A percentile compares a stretch with the other conserved stretches of the same genome.
These are phyloP conservation scores for Sanghuangporus baumii DNA, from an alignment of 1,284 basidiomycete genomes.

Conservation along the genomic window DNA sequence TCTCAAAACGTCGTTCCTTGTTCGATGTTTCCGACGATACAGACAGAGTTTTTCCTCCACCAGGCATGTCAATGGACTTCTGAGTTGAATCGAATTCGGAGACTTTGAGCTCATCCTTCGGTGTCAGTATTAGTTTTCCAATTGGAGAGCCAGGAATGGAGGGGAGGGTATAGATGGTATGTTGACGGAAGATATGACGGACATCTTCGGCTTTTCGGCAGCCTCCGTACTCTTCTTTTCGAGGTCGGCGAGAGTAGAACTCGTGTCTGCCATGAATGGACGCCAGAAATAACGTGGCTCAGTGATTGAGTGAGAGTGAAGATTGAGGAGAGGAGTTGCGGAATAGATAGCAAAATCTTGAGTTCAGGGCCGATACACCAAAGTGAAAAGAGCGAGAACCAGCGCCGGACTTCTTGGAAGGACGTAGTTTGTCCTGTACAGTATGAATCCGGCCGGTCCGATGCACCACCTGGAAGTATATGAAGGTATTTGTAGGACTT, in stretches of 20 bases:
- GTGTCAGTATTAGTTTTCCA: background rate
- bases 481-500: too few species aligned
- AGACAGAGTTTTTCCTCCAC: background rate
- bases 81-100: background rate
- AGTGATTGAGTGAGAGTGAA: too few species aligned
- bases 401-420: too few species aligned
- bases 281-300: too few species aligned
- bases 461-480: too few species aligned
- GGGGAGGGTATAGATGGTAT: background rate
- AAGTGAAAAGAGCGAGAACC: too few species aligned
- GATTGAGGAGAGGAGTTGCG: too few species aligned
- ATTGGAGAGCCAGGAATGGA: background rate
- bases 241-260: background rate
- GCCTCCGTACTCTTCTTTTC: background rate
- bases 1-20: constrained; percentile 1
- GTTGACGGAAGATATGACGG: background rate
- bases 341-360: too few species aligned
- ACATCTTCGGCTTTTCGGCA: background rate
- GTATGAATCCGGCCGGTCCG: too few species aligned
- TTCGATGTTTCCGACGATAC: background rate
- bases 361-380: too few species aligned
- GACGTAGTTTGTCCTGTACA: too few species aligned
- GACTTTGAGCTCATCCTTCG: background rate
- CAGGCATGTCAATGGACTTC: background rate
- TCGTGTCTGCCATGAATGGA: too few species aligned